Evolutionary conservation across 2,329 filamentous ascomycete genomes (phyloP), one percentile per base, ranked within the genome.

Genomic region (Clarireedia paspali): DNA sequence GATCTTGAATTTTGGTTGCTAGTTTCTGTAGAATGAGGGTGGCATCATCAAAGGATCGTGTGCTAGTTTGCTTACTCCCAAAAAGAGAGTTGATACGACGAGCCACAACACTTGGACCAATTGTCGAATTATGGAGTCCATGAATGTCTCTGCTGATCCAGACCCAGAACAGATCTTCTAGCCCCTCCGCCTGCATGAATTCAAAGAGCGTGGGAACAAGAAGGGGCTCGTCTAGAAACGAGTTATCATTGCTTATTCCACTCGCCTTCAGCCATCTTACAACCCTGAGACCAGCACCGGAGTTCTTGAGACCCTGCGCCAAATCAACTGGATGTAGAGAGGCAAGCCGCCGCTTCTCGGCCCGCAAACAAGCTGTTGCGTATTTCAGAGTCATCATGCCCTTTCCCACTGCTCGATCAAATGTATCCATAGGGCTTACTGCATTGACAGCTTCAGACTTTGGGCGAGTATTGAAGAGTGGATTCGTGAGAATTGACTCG

Each of bases 401-500:
- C n/a, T 57, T 62, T 7, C 63, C 63, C 10, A 64, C 66, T 5
- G 65, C 67, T n/a, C 58, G 44, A 20, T 66, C 64, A 55, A 70
- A 70, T 38, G 65, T 56, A 5, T 62, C 62, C 66, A 68, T 69
- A 5, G 66, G 66, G 48, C 64, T 60, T 50, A 45, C 57, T 3
- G 15, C 39, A 45, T 5, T 12, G 26, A 39, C 36, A 55, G 15
- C 24, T 23, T 6, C 7, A 36, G 6, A 27, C n/a, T 49, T 20
- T 48, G 45, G 7, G 24, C 30, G 45, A 30, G 49, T 34, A 15
- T 40, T 59, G 49, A 82, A 72, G 5, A 81, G 67, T 4, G 78
- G 78, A 62, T 76, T 79, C 14, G 71, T 74, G 39, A 82, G 64
- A 34, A 82, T 71, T 6, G 76, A 74, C 36, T 75, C 66, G 57